These are phyloP conservation scores for Stropharia rugosoannulata DNA, from an alignment of 768 basidiomycete genomes.

Conservation along the genomic window DNA sequence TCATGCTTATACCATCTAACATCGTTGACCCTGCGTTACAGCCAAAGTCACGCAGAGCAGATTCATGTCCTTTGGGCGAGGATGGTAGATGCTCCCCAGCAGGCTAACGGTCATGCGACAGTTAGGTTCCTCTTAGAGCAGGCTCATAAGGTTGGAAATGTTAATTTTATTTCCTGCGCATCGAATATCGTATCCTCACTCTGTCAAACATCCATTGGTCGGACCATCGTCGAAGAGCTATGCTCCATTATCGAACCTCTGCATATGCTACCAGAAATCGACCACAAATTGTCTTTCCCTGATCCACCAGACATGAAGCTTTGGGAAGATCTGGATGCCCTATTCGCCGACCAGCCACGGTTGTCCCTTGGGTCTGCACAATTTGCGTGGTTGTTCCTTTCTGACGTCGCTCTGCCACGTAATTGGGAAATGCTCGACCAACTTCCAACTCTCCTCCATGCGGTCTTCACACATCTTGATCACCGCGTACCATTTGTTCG, in stretches of 20 bases:
- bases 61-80: slow-evolving; percentile 77
- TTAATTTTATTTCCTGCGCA: slow-evolving; percentile 75
- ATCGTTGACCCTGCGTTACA: slow-evolving; percentile 76
- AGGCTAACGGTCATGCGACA: slow-evolving; percentile 76
- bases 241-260: slow-evolving; percentile 82
- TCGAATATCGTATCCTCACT: slow-evolving; percentile 83
- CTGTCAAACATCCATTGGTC: slow-evolving; percentile 72
- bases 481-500: slow-evolving; percentile 72
- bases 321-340: slow-evolving; percentile 76
- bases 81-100: slow-evolving; percentile 69
- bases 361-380: slow-evolving; percentile 79
- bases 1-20: slow-evolving; percentile 78
- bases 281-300: slow-evolving; percentile 65
- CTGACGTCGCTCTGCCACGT: slow-evolving; percentile 72
- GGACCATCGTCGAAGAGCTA: slow-evolving; percentile 78
- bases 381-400: slow-evolving; percentile 83
- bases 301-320: slow-evolving; percentile 68
- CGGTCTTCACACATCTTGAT: slow-evolving; percentile 80
- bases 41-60: slow-evolving; percentile 75
- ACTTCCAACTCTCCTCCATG: slow-evolving; percentile 75
- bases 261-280: slow-evolving; percentile 78
- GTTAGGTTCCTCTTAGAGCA: slow-evolving; percentile 86
- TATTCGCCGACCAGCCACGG: slow-evolving; percentile 73
- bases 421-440: slow-evolving; percentile 73
- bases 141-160: slow-evolving; percentile 79